Conservation (phyloP, 306 rosid genomes). For the Medicago arabica region DNA sequence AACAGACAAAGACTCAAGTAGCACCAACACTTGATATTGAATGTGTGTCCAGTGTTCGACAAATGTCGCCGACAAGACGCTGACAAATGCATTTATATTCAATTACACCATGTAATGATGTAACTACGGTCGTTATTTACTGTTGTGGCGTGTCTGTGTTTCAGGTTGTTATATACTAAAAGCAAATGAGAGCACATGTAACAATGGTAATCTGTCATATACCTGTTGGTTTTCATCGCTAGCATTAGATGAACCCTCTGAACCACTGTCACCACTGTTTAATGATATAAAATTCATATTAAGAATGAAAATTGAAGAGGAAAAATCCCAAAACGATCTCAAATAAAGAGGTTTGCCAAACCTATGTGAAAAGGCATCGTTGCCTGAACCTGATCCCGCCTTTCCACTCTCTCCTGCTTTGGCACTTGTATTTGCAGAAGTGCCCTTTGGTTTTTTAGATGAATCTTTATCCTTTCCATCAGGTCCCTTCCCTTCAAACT, state of each 20-base stretch:
- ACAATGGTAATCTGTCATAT: conserved; percentile 25
- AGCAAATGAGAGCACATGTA: conserved; percentile 24
- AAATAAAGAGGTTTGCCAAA: conserved; percentile 47
- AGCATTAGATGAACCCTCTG: conserved; percentile 86
- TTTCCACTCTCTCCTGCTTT: conserved; percentile 84
- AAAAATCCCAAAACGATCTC: conserved; percentile 32
- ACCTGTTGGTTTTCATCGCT: conserved; percentile 95
- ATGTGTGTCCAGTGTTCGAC: not conserved
- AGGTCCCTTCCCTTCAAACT: conserved; percentile 66
- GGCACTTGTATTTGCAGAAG: conserved; percentile 59
- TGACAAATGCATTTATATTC: not conserved
- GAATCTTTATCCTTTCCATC: conserved; percentile 77
- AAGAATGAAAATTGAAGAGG: conserved; percentile 29
- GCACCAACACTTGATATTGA: not conserved
- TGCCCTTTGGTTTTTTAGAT: conserved; percentile 72
- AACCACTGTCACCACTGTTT: conserved; percentile 85
- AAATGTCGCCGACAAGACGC: not conserved
- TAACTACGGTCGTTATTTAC: too few relatives aligned
- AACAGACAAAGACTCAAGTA: conserved; percentile 1
- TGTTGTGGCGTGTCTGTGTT: not conserved
- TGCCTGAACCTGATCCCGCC: conserved; percentile 89
- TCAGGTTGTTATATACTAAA: not conserved
- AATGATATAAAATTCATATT: conserved; percentile 18
- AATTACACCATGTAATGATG: too few relatives aligned
- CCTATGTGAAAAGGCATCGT: conserved; percentile 94